These are phyloP conservation scores for Chlorophyllum brunneum DNA, from an alignment of 768 basidiomycete genomes.

Conservation along the genomic window DNA sequence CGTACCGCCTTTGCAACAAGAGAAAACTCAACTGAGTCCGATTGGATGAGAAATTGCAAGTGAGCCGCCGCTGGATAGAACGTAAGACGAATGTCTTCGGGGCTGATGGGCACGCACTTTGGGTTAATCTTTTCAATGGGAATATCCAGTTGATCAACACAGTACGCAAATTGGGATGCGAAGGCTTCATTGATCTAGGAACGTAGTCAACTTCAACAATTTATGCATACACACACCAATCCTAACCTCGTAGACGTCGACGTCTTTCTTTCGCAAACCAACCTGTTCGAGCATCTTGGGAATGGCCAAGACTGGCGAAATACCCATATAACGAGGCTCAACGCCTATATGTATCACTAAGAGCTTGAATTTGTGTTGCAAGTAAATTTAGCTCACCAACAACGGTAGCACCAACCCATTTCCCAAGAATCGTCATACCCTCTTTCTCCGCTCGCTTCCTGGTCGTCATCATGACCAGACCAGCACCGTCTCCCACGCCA, in stretches of 20 bases:
- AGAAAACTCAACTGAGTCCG: slow-evolving; percentile 65
- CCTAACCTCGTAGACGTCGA: slow-evolving; percentile 72
- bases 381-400: slow-evolving; percentile 48
- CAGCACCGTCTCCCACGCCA: slow-evolving; percentile 91
- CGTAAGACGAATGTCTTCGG: neutral
- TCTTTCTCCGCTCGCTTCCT: slow-evolving; percentile 71
- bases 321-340: slow-evolving; percentile 76
- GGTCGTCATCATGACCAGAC: slow-evolving; percentile 78
- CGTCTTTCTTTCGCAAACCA: slow-evolving; percentile 65
- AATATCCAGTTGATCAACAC: slow-evolving; percentile 74
- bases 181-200: slow-evolving; percentile 85
- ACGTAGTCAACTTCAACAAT: neutral
- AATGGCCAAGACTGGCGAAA: slow-evolving; percentile 68
- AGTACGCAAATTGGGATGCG: slow-evolving; percentile 92
- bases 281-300: slow-evolving; percentile 60
- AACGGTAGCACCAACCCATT: slow-evolving; percentile 75
- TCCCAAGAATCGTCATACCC: slow-evolving; percentile 76
- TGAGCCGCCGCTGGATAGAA: slow-evolving; percentile 64
- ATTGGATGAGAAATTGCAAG: slow-evolving; percentile 82
- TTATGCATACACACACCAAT: neutral
- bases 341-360: slow-evolving; percentile 44
- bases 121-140: slow-evolving; percentile 83
- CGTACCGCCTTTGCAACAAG: neutral
- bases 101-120: slow-evolving; percentile 45
- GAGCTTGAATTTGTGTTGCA: neutral